phyloP scores from a whole-genome alignment of 495 filamentous ascomycete genomes.

The Aspergillus taichungensis region DNA sequence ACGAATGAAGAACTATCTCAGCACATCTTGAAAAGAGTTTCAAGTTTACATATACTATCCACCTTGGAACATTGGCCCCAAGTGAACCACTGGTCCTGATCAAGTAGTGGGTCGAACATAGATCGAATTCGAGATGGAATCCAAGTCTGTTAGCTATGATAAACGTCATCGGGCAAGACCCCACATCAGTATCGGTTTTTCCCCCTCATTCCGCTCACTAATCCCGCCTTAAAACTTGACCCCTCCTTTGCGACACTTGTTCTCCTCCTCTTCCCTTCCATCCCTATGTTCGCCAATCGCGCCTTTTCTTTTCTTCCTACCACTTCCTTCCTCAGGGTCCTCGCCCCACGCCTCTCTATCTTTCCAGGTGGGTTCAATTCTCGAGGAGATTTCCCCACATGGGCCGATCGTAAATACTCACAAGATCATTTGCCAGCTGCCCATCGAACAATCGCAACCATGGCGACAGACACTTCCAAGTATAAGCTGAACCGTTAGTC shows the following conservation, averaged over 20 bases:
- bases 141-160: too few relatives aligned
- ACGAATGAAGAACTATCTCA: too few relatives aligned
- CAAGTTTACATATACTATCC: too few relatives aligned
- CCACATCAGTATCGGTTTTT: conserved; percentile 4
- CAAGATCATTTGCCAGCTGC: conserved; percentile 11
- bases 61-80: too few relatives aligned
- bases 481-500: conserved; percentile 83
- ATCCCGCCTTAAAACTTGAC: neutral
- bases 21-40: too few relatives aligned
- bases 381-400: conserved; percentile 5
- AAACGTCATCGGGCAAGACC: conserved; percentile 10
- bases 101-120: too few relatives aligned
- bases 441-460: conserved; percentile 43
- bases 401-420: conserved; percentile 11
- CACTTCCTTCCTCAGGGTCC: conserved; percentile 17
- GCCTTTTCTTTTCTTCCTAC: conserved; percentile 9
- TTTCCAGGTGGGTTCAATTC: conserved; percentile 12
- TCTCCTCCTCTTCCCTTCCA: neutral
- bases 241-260: conserved; percentile 2
- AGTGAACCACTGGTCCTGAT: too few relatives aligned
- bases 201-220: conserved; percentile 13
- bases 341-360: conserved; percentile 14
- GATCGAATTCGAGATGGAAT: too few relatives aligned
- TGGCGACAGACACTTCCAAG: conserved; percentile 69
- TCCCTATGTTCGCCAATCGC: conserved; percentile 15